Conservation (phyloP, 192 early-diverging fungal species). For the Borealophlyctis nickersoniae region DNA sequence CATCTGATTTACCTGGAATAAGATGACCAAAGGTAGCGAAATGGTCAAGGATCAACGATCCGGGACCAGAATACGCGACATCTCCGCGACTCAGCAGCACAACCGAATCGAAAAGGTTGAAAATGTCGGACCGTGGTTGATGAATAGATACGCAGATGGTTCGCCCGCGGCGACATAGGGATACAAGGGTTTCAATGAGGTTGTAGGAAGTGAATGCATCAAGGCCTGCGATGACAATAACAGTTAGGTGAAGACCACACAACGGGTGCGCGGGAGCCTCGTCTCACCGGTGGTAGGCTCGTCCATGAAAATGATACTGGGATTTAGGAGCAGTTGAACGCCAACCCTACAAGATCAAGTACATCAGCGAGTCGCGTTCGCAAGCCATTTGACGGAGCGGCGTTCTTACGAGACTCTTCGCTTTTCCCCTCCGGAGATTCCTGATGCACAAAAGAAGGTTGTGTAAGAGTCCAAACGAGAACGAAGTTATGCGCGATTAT, state of each 20-base stretch:
- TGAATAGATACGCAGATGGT: slow-evolving; percentile 84
- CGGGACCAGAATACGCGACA: slow-evolving; percentile 62
- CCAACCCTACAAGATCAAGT: slow-evolving; percentile 50
- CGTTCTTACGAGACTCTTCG: slow-evolving; percentile 72
- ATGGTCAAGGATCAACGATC: slow-evolving; percentile 40
- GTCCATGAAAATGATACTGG: slow-evolving; percentile 52
- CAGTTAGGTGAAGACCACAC: too few relatives aligned
- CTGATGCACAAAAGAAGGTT: too few relatives aligned
- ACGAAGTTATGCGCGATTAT: too few relatives aligned
- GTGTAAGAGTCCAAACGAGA: too few relatives aligned
- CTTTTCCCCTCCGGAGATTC: slow-evolving; percentile 83
- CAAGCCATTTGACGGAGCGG: background rate
- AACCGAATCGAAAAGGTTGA: slow-evolving; percentile 78
- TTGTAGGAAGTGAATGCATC: slow-evolving; percentile 67
- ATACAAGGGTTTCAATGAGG: slow-evolving; percentile 55
- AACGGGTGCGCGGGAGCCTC: too few relatives aligned
- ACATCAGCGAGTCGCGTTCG: background rate
- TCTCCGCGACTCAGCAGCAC: slow-evolving; percentile 65
- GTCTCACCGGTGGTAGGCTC: slow-evolving; percentile 53
- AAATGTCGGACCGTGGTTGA: slow-evolving; percentile 82
- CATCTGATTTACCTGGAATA: too few relatives aligned
- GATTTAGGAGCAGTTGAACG: slow-evolving; percentile 73
- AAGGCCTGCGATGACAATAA: slow-evolving; percentile 45
- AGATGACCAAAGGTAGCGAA: slow-evolving; percentile 55
- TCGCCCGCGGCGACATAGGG: slow-evolving; percentile 32